Evolutionary conservation across 2,329 filamentous ascomycete species (phyloP).

Genomic region (Aureobasidium melanogenum): DNA sequence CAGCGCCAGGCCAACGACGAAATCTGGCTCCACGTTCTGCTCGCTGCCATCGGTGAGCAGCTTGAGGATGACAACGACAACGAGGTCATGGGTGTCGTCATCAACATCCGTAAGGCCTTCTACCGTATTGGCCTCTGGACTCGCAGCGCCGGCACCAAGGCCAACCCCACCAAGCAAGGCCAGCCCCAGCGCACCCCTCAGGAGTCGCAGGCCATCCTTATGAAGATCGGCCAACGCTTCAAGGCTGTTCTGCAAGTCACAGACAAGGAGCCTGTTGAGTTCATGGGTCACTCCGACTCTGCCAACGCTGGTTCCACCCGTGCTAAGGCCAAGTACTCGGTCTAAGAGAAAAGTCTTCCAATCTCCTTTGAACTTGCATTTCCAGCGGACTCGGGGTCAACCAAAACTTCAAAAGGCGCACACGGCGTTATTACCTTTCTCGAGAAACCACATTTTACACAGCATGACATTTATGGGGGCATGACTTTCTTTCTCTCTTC

Average conservation of each 20-base stretch:
- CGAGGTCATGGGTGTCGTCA: constrained; percentile 98
- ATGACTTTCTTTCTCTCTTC: constrained; percentile 1
- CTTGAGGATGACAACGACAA: constrained; percentile 90
- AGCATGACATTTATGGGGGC: not conserved
- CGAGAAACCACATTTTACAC: not conserved
- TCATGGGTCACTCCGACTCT: constrained; percentile 91
- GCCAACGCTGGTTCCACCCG: constrained; percentile 88
- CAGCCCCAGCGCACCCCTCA: constrained; percentile 64
- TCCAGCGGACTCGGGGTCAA: not conserved
- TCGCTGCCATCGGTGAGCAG: constrained; percentile 93
- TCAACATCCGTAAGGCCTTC: constrained; percentile 97
- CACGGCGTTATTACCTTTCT: constrained; percentile 1
- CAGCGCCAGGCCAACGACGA: constrained; percentile 92
- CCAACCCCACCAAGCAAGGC: constrained; percentile 35
- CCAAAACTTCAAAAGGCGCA: not conserved
- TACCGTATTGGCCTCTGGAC: constrained; percentile 98
- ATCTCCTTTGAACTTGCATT: constrained; percentile 5
- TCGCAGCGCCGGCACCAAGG: constrained; percentile 75
- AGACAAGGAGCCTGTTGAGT: constrained; percentile 72
- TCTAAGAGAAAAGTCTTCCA: constrained; percentile 42
- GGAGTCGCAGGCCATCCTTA: constrained; percentile 77
- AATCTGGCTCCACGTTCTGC: constrained; percentile 97
- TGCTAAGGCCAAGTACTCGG: constrained; percentile 87
- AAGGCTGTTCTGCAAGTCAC: constrained; percentile 84
- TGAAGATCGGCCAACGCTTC: constrained; percentile 80